Base-by-base conservation (phyloP, 768 basidiomycete species). In the Pulveroboletus frians region DNA sequence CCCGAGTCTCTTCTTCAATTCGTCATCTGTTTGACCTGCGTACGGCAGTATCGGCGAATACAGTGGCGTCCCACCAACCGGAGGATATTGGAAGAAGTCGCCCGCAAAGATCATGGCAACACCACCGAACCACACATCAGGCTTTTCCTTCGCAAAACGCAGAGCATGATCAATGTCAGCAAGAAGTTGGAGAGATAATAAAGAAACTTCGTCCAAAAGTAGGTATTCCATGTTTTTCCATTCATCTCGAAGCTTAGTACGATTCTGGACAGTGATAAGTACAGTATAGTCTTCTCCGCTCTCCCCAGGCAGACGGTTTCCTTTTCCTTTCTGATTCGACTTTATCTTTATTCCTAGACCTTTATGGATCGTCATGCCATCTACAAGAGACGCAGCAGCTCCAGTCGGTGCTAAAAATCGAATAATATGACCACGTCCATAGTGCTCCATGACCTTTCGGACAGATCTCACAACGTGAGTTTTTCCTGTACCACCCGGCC, bases 101-200 rank as follows among this genome's bases (percentile, higher is more conserved):
- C 32, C 32, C 1, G 32, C 32, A 34, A 34, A 34, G 5, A 34
- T n/a, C 0, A 34, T 34, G 1, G 5, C 8, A 1, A 34, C 3
- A 0, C 32, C 32, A 2, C 32, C 32, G 8, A 34, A 34, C 32
- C 32, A 34, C 5, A 4, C 5, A 8, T 34, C 3, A 14, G 32
- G 32, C 11, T 7, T 35, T 5, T 35, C n/a, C n/a, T 35, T 35
- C 17, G 32, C 62, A 57, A 54, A 66, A 0, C 56, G 26, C 0
- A 69, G 41, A 0, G 61, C 58, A 49, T 63, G 56, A 47, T 71
- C 66, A 11, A 72, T 39, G 1, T 47, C 30, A 2, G 37, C 38
- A 1, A 47, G 15, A 0, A 47, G 14, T 5, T 47, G 13, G 0
- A 21, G 29, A n/a, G 17, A 35, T 9, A 18, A 3, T 9, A 18